Conservation (phyloP, 2,329 filamentous ascomycete genomes). For the Alternaria gansuensis region DNA sequence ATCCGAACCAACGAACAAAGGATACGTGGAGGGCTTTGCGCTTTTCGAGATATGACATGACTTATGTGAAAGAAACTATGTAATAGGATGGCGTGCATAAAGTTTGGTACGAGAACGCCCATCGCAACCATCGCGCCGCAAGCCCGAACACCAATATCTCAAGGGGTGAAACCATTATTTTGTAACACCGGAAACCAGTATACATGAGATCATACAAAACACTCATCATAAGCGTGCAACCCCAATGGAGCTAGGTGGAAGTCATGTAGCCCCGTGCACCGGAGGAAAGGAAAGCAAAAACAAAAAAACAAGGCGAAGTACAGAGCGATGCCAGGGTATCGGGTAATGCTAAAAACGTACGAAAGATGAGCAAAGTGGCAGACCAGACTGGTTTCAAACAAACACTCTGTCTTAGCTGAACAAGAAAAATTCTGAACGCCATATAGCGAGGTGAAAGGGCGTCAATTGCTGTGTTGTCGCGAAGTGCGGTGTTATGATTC, state of each 20-base stretch:
- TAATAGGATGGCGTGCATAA: conserved; percentile 11
- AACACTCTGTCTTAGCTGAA: conserved; percentile 9
- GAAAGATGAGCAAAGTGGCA: conserved; percentile 2
- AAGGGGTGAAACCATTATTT: conserved; percentile 19
- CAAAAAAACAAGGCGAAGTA: conserved; percentile 9
- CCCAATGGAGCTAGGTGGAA: conserved; percentile 17
- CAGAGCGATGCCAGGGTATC: conserved; percentile 16
- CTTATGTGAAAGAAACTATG: conserved; percentile 4
- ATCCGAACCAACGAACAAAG: conserved; percentile 2
- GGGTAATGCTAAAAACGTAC: conserved; percentile 20
- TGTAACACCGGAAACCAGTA: conserved; percentile 29
- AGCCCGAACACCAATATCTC: conserved; percentile 22
- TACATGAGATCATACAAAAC: conserved; percentile 28
- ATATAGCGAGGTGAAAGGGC: neutral
- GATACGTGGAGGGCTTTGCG: conserved; percentile 1
- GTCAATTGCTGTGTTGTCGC: conserved; percentile 3
- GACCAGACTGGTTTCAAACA: neutral
- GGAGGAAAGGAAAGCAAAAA: conserved; percentile 21
- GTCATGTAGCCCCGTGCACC: conserved; percentile 19
- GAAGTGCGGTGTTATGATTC: conserved; percentile 9
- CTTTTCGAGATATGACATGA: conserved; percentile 15
- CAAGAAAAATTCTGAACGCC: neutral
- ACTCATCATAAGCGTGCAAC: conserved; percentile 20
- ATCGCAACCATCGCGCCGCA: conserved; percentile 22
- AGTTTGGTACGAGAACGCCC: conserved; percentile 13